These are phyloP conservation scores for Gossypium trilobum DNA, from an alignment of 441 rosid genomes.

Conservation along the genomic window DNA sequence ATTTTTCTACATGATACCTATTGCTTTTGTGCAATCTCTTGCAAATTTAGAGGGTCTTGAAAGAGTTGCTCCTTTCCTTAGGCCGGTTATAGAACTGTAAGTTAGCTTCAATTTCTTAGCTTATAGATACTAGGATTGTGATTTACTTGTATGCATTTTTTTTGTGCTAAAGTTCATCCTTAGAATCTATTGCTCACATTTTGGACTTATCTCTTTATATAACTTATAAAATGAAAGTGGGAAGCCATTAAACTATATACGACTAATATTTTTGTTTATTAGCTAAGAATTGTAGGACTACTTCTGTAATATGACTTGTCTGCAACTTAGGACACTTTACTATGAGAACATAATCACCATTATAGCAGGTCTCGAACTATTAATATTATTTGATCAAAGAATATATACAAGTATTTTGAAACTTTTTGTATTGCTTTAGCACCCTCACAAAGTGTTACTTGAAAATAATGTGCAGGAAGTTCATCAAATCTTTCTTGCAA, in stretches of 20 bases:
- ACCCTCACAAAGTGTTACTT: background rate
- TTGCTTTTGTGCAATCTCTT: constrained; percentile 92
- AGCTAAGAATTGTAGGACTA: background rate
- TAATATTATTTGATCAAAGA: background rate
- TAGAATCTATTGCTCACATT: background rate
- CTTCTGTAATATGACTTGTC: background rate
- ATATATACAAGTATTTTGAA: background rate
- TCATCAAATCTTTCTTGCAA: constrained; percentile 88
- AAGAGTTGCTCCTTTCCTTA: constrained; percentile 82
- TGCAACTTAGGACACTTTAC: background rate
- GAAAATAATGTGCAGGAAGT: constrained; percentile 41
- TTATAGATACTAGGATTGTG: background rate
- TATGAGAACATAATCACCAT: background rate
- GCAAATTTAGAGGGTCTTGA: constrained; percentile 88
- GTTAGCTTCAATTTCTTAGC: constrained; percentile 19
- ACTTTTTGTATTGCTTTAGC: background rate
- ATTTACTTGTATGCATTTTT: background rate
- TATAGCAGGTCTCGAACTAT: background rate
- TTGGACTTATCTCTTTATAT: background rate
- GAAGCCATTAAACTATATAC: background rate
- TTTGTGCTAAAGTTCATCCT: background rate
- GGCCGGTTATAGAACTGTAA: constrained; percentile 79
- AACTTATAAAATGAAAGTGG: background rate
- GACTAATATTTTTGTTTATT: background rate
- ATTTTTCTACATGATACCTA: constrained; percentile 94